phyloP scores from a whole-genome alignment of 2,329 filamentous ascomycete genomes.

The Monosporascus sp. region DNA sequence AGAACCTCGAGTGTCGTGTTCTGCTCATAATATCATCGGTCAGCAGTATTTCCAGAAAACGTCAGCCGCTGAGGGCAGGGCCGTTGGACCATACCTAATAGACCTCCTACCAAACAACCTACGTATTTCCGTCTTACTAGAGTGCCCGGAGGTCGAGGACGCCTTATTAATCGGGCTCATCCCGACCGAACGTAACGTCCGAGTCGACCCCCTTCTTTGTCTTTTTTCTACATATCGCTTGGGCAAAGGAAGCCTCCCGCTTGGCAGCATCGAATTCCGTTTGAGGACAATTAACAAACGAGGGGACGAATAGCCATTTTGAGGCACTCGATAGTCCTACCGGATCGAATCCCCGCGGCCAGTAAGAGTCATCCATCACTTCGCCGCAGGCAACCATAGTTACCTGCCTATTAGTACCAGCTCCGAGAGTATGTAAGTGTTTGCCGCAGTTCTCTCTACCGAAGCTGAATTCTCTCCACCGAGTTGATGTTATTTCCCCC shows the following conservation, averaged over 20 bases:
- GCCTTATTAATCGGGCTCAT: not conserved
- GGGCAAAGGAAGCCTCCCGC: not conserved
- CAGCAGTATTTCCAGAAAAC: not conserved
- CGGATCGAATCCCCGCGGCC: not conserved
- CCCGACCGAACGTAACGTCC: not conserved
- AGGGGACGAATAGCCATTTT: not conserved
- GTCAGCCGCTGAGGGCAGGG: not conserved
- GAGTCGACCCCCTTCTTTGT: not conserved
- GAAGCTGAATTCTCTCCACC: not conserved
- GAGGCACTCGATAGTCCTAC: not conserved
- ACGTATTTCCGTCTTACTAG: too few species aligned
- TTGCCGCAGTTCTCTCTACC: not conserved
- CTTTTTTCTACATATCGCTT: not conserved
- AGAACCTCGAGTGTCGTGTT: too few species aligned
- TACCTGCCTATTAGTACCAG: not conserved
- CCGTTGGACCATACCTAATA: not conserved
- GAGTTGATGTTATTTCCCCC: not conserved
- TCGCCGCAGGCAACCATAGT: not conserved
- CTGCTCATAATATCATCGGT: not conserved
- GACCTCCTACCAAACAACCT: not conserved
- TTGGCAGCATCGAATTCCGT: not conserved
- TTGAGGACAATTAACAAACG: not conserved
- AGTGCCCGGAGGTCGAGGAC: not conserved
- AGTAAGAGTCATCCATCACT: not conserved
- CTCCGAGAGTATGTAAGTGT: not conserved